Conservation (phyloP, 768 basidiomycete genomes). For the Tricholoma sp. region DNA sequence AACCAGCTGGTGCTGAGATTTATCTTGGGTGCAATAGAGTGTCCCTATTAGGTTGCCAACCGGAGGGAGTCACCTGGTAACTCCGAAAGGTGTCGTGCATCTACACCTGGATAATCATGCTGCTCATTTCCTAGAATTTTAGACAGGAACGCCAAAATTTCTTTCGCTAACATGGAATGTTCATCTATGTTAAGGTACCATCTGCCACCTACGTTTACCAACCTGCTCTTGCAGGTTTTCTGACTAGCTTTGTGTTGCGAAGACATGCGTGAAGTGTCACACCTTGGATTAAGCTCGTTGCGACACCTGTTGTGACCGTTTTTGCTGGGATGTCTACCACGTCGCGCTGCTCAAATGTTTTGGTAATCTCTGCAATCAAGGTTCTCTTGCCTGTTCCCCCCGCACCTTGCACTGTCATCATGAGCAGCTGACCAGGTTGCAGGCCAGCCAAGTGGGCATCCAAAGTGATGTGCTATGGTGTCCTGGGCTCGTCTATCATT, state of each 20-base stretch:
- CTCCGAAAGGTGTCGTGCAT: no score
- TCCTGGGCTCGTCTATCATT: neutral
- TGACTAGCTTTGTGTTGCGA: slow-evolving; percentile 1
- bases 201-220: slow-evolving; percentile 11
- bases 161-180: slow-evolving; percentile 31
- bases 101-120: no score
- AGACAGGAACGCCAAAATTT: slow-evolving; percentile 15
- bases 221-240: slow-evolving; percentile 4
- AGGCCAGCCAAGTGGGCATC: neutral
- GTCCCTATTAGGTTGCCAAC: no score
- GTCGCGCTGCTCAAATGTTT: slow-evolving; percentile 21
- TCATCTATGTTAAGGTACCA: slow-evolving; percentile 36
- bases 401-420: slow-evolving; percentile 35
- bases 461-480: neutral
- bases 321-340: slow-evolving; percentile 21
- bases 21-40: no score
- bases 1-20: no score
- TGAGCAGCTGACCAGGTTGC: slow-evolving; percentile 26
- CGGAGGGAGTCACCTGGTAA: no score
- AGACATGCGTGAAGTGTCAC: slow-evolving; percentile 30
- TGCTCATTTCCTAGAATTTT: no score
- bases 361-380: slow-evolving; percentile 31
- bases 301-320: slow-evolving; percentile 34
- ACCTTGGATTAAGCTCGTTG: slow-evolving; percentile 34
- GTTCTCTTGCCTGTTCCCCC: slow-evolving; percentile 42